Base-by-base conservation (phyloP, 2,329 filamentous ascomycete genomes). In the Gaeumannomyces tritici region DNA sequence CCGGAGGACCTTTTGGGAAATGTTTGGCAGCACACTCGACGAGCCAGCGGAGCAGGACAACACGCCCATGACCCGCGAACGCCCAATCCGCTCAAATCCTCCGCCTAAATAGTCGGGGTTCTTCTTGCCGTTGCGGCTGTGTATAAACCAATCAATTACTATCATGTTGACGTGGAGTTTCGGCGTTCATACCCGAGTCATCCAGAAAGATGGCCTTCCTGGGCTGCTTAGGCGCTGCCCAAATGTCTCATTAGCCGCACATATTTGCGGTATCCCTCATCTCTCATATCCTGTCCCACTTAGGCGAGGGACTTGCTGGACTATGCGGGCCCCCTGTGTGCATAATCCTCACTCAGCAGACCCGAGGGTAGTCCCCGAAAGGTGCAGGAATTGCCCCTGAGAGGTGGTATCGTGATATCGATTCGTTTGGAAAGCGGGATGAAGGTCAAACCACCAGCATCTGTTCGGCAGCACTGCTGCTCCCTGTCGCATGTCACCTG, bases 1-100 rank as follows among this genome's bases (percentile, higher is more conserved):
- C 51, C 68, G 69, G 56, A 58, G 57, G 26, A 67, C 64, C 57
- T 66, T 71, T 59, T 71, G 69, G 69, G 64, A 64, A 21, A 61
- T 58, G 35, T 57, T 69, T 28, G 64, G 62, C 26, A n/a, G 54
- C 31, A 47, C 58, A 28, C 4, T 60, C 24, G 35, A 60, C 24
- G 42, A 51, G 21, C 42, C 42, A n/a, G 42, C 42, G 42, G 42
- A n/a, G 18, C 42, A 51, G 8, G 18, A n/a, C n/a, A n/a, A 7
- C 21, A 9, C 42, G 42, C 42, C 42, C 21, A 51, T 51, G 42
- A 51, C 42, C 42, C 42, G 42, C 42, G 42, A 51, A 51, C 42
- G 42, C 21, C 55, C 55, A 27, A 27, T 56, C 55, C 55, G 24
- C 55, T 56, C 55, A 12, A 56, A 56, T 26, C 55, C 24, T 29